Conservation (phyloP, 306 rosid species). For the Erythrophleum fordii region DNA sequence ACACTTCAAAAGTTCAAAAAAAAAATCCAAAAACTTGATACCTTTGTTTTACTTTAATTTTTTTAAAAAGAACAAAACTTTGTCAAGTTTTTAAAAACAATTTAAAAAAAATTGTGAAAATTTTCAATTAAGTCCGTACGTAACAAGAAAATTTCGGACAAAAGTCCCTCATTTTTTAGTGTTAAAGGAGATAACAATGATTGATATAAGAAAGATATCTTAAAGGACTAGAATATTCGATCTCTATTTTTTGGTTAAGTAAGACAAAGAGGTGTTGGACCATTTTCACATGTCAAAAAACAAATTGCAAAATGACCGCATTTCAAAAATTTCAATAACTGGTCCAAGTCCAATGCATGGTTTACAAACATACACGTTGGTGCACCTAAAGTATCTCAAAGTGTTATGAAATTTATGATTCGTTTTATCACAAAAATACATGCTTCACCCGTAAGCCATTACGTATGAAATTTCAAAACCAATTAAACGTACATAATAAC, state of each 20-base stretch:
- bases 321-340: background rate
- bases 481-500: background rate
- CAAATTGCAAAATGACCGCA: background rate
- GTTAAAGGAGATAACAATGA: background rate
- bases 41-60: background rate
- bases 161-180: background rate
- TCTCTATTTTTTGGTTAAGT: too few species aligned
- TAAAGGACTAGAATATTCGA: background rate
- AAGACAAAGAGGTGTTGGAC: background rate
- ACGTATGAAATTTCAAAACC: background rate
- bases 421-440: background rate
- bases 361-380: background rate
- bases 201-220: background rate
- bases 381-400: background rate
- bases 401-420: background rate
- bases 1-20: too few species aligned
- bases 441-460: background rate
- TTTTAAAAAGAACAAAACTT: background rate
- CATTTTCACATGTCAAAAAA: background rate
- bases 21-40: too few species aligned
- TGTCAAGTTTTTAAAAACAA: background rate
- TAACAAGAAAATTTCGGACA: background rate
- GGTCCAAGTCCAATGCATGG: constrained; percentile 5
- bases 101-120: background rate
- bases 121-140: background rate